These are phyloP conservation scores for Rhynchosporium graminicola DNA, from an alignment of 2,329 filamentous ascomycete genomes.

Conservation along the genomic window DNA sequence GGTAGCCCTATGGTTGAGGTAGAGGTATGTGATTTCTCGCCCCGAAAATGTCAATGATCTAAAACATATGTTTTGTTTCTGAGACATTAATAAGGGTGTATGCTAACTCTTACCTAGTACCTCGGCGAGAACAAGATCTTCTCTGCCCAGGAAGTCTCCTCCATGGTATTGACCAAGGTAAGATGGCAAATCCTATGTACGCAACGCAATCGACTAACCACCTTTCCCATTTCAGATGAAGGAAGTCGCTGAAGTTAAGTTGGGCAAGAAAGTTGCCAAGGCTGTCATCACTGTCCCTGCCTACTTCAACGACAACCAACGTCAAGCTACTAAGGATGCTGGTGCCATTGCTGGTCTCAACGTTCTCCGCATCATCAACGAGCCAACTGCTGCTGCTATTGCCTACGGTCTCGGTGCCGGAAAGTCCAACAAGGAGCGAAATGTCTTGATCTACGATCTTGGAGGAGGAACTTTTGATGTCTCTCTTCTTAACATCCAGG, in stretches of 20 bases:
- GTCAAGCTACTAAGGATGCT: constrained; percentile 98
- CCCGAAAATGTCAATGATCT: too few species aligned
- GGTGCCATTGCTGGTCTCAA: constrained; percentile 97
- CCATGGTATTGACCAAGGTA: constrained; percentile 98
- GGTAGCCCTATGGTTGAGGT: constrained; percentile 92
- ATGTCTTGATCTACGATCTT: constrained; percentile 99
- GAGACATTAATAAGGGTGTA: background rate
- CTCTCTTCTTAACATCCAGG: constrained; percentile 96
- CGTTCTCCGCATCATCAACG: constrained; percentile 99
- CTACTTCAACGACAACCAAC: constrained; percentile 99
- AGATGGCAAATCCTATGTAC: constrained; percentile 28
- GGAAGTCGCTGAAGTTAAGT: constrained; percentile 97
- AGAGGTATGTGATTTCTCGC: constrained; percentile 7
- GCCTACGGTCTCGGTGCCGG: constrained; percentile 95
- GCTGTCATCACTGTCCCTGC: constrained; percentile 98
- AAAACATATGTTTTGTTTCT: too few species aligned
- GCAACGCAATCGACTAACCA: constrained; percentile 7
- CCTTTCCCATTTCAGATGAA: constrained; percentile 71
- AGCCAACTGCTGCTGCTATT: constrained; percentile 96
- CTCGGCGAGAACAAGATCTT: constrained; percentile 93
- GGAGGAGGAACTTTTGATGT: constrained; percentile 99
- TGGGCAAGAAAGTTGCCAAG: constrained; percentile 98
- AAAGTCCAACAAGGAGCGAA: constrained; percentile 96
- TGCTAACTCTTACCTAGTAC: constrained; percentile 59
- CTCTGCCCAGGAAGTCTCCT: constrained; percentile 97